Percentiles rank a stretch among this genome's conserved stretches.
These are phyloP conservation scores for Trifolium pratense DNA, from an alignment of 306 rosid species.

Conservation along the genomic window DNA sequence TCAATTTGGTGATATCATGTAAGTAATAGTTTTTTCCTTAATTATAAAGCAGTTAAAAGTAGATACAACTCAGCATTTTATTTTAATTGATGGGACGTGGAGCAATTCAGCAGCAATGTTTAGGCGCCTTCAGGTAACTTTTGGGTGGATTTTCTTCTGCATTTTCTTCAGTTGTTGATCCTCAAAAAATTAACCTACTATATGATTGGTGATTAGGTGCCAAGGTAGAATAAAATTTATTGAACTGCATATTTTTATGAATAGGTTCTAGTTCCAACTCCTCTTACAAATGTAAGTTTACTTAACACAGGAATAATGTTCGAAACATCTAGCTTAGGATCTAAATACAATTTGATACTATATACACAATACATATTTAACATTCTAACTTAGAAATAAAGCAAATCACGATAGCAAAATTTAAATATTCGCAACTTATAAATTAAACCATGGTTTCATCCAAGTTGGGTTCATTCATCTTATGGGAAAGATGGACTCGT, in stretches of 20 bases:
- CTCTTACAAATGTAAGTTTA: background rate
- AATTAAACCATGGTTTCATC: background rate
- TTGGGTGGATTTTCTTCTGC: slow-evolving; percentile 32
- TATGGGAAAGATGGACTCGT: background rate
- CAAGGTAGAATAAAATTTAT: background rate
- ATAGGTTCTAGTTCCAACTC: background rate
- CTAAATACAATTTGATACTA: background rate
- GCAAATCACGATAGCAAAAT: background rate
- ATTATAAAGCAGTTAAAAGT: slow-evolving; percentile 63
- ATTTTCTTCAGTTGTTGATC: slow-evolving; percentile 10
- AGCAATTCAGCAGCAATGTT: slow-evolving; percentile 96
- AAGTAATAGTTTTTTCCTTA: slow-evolving; percentile 48
- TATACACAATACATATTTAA: background rate
- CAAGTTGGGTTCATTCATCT: background rate
- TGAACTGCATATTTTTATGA: background rate
- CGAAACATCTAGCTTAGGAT: background rate
- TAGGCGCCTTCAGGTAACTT: slow-evolving; percentile 83
- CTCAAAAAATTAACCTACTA: background rate
- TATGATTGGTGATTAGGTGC: slow-evolving; percentile 7
- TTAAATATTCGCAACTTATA: background rate
- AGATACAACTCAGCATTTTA: slow-evolving; percentile 68
- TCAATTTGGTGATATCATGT: slow-evolving; percentile 45
- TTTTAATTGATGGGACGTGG: slow-evolving; percentile 99
- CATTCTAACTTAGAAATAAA: background rate
- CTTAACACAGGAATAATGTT: background rate